Evolutionary conservation across 1,284 basidiomycete genomes (phyloP).

Genomic region (Coniferiporia sulphurascens): DNA sequence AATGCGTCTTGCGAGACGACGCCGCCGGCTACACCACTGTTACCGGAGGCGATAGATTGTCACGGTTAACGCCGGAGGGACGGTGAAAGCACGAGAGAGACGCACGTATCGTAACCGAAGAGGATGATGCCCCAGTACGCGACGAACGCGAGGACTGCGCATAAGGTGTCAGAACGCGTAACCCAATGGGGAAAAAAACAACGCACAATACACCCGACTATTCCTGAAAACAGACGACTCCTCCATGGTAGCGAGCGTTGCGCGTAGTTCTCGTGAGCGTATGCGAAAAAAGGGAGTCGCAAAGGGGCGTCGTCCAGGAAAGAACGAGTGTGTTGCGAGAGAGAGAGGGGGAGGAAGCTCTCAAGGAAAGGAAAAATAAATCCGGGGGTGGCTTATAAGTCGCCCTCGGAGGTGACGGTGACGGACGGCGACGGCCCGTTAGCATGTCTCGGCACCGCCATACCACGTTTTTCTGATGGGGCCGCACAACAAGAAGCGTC

Average conservation of each 20-base stretch:
- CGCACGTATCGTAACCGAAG: conserved; percentile 73
- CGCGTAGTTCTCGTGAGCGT: background rate
- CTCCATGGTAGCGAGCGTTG: conserved; percentile 6
- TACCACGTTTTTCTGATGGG: too few species aligned
- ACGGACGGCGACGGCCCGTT: too few species aligned
- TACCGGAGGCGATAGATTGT: background rate
- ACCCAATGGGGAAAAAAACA: background rate
- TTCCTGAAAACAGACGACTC: conserved; percentile 38
- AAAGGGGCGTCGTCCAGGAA: too few species aligned
- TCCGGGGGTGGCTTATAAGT: too few species aligned
- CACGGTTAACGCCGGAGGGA: too few species aligned
- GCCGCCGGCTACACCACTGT: conserved; percentile 55
- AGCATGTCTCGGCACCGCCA: too few species aligned
- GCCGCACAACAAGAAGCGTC: too few species aligned
- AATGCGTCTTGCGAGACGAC: conserved; percentile 65
- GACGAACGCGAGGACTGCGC: conserved; percentile 60
- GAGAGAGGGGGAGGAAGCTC: too few species aligned
- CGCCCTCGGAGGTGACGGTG: too few species aligned
- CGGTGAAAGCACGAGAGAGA: conserved; percentile 16
- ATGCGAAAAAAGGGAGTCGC: too few species aligned
- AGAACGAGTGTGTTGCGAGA: too few species aligned
- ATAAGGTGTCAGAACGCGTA: background rate
- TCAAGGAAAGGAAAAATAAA: too few species aligned
- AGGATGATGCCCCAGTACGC: conserved; percentile 76
- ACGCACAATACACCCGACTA: conserved; percentile 55